phyloP scores from a whole-genome alignment of 345 rosid genomes.

The Euphorbia pulcherrima region DNA sequence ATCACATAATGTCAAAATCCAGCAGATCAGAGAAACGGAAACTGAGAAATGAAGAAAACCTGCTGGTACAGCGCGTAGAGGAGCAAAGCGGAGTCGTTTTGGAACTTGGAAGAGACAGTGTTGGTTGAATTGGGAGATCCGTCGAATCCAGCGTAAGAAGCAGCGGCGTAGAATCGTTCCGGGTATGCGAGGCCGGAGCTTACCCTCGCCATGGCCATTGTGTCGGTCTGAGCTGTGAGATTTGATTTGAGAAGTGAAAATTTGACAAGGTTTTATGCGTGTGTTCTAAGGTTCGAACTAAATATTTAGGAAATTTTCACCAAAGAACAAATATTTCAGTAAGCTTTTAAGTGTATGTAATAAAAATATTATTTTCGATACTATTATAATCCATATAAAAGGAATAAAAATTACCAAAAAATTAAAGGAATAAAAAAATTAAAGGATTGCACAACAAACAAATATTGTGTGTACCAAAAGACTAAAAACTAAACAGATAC shows the following conservation, averaged over 20 bases:
- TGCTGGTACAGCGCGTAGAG: conserved; percentile 88
- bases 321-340: too few relatives aligned
- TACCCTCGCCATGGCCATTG: conserved; percentile 75
- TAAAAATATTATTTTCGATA: too few relatives aligned
- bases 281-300: neutral
- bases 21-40: conserved; percentile 13
- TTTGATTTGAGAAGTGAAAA: neutral
- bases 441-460: too few relatives aligned
- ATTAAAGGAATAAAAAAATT: too few relatives aligned
- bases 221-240: neutral
- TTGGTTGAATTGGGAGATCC: conserved; percentile 66
- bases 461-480: too few relatives aligned
- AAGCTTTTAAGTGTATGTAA: too few relatives aligned
- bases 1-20: conserved; percentile 8
- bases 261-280: neutral
- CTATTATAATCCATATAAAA: too few relatives aligned
- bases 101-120: conserved; percentile 63
- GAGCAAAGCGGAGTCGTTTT: conserved; percentile 72
- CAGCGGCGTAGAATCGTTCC: conserved; percentile 94
- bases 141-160: conserved; percentile 77
- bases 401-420: too few relatives aligned
- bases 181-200: conserved; percentile 96
- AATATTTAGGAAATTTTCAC: too few relatives aligned
- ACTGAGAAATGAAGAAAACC: conserved; percentile 36
- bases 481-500: too few relatives aligned